phyloP scores from a whole-genome alignment of 176 grass and related monocot species.

The Musa itinerans region DNA sequence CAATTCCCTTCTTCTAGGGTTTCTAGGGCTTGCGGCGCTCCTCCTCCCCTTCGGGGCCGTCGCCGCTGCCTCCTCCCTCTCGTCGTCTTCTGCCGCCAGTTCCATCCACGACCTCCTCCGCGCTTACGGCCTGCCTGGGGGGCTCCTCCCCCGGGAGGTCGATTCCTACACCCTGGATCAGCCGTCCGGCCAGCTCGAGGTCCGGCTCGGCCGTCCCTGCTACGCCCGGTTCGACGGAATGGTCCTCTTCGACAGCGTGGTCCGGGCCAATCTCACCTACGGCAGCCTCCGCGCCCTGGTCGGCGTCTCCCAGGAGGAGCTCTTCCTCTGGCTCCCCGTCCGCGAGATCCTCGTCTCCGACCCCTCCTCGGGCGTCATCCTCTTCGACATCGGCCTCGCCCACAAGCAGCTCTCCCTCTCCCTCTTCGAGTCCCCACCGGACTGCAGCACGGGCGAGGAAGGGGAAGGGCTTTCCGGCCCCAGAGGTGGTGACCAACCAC shows the following conservation, averaged over 20 bases:
- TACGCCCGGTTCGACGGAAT: slow-evolving; percentile 65
- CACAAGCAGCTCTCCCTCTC: slow-evolving; percentile 77
- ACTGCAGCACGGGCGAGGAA: slow-evolving; percentile 37
- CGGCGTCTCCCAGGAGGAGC: slow-evolving; percentile 76
- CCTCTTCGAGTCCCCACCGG: slow-evolving; percentile 85
- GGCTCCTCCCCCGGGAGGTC: slow-evolving; percentile 53
- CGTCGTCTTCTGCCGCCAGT: background rate
- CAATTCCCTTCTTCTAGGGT: background rate
- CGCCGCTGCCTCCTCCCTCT: no score
- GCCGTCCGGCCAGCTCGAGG: slow-evolving; percentile 43
- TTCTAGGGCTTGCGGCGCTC: background rate
- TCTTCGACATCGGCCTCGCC: slow-evolving; percentile 80
- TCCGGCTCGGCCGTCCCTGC: slow-evolving; percentile 52
- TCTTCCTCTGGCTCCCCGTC: slow-evolving; percentile 88
- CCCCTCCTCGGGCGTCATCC: slow-evolving; percentile 48
- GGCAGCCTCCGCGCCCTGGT: slow-evolving; percentile 54
- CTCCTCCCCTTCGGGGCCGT: background rate
- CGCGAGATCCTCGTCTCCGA: slow-evolving; percentile 65
- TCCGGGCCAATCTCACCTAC: slow-evolving; percentile 71
- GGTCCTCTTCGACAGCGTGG: slow-evolving; percentile 55
- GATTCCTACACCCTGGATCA: slow-evolving; percentile 44
- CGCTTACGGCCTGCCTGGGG: slow-evolving; percentile 52
- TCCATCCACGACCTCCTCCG: slow-evolving; percentile 63
- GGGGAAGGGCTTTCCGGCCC: background rate
- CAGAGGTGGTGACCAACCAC: background rate